Evolutionary conservation across 2,329 filamentous ascomycete species (phyloP).

Genomic region (Madurella fahalii): DNA sequence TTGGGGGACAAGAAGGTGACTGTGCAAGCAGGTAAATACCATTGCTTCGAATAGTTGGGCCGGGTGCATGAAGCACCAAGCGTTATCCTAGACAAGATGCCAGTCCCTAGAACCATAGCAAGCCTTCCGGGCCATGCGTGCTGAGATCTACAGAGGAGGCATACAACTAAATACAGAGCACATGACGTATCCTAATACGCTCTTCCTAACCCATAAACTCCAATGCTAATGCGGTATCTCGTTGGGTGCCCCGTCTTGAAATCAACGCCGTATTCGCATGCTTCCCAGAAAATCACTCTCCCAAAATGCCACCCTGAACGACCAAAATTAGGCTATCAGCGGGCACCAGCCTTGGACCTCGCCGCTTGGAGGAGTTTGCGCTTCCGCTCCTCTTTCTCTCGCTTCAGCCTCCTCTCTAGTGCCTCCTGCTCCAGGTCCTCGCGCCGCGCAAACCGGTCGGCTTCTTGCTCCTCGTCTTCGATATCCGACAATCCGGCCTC

Average conservation of each 20-base stretch:
- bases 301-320: not conserved
- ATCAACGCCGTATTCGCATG: slow-evolving; percentile 8
- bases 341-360: slow-evolving; percentile 15
- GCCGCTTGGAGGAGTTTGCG: slow-evolving; percentile 25
- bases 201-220: slow-evolving; percentile 5
- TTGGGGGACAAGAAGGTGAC: too few relatives aligned
- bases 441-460: slow-evolving; percentile 57
- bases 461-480: slow-evolving; percentile 64
- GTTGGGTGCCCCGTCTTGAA: slow-evolving; percentile 10
- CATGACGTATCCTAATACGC: not conserved
- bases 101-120: not conserved
- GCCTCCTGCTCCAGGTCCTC: slow-evolving; percentile 65
- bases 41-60: not conserved
- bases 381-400: slow-evolving; percentile 57
- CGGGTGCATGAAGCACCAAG: too few relatives aligned
- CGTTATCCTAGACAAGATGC: too few relatives aligned
- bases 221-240: slow-evolving; percentile 16
- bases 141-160: not conserved
- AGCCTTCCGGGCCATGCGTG: not conserved
- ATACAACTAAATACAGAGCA: slow-evolving; percentile 2
- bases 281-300: not conserved
- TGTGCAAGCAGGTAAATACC: too few relatives aligned
- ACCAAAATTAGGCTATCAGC: slow-evolving; percentile 6
- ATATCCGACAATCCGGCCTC: slow-evolving; percentile 72
- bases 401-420: slow-evolving; percentile 58